These are phyloP conservation scores for Schizothecium vesticola DNA, from an alignment of 495 filamentous ascomycete species.

Conservation along the genomic window DNA sequence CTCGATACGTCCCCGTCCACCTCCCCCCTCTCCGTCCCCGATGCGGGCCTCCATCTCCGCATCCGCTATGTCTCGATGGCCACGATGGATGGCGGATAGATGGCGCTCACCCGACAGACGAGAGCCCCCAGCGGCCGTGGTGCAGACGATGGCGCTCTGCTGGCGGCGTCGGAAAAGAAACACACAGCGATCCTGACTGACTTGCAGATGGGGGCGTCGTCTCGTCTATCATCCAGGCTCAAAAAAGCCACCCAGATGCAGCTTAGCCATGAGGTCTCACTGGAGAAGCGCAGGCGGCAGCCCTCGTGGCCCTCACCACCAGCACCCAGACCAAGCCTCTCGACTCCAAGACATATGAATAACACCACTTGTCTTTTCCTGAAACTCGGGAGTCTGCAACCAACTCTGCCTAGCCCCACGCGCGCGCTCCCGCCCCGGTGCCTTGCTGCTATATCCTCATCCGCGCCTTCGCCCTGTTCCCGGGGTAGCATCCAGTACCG, in stretches of 20 bases:
- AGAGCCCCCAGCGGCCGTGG: neutral
- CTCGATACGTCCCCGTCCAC: too few relatives aligned
- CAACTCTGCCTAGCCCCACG: neutral
- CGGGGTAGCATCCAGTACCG: neutral
- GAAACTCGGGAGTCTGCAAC: neutral
- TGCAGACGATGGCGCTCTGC: neutral
- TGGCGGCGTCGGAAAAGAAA: neutral
- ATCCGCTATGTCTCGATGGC: too few relatives aligned
- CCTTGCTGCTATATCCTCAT: neutral
- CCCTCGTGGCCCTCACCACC: neutral
- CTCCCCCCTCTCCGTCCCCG: neutral
- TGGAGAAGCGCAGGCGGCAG: neutral
- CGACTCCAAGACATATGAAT: neutral
- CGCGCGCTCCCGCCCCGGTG: neutral
- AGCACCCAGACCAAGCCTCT: neutral
- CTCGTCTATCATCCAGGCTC: neutral
- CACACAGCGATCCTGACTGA: neutral
- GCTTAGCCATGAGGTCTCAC: neutral
- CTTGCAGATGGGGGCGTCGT: neutral
- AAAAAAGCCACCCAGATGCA: neutral
- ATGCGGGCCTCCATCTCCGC: neutral
- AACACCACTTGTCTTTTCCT: neutral
- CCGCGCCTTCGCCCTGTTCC: neutral
- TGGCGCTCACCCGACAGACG: neutral
- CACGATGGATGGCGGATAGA: neutral